Conservation (phyloP, 2,329 filamentous ascomycete species). For the Microcera coccophila region DNA sequence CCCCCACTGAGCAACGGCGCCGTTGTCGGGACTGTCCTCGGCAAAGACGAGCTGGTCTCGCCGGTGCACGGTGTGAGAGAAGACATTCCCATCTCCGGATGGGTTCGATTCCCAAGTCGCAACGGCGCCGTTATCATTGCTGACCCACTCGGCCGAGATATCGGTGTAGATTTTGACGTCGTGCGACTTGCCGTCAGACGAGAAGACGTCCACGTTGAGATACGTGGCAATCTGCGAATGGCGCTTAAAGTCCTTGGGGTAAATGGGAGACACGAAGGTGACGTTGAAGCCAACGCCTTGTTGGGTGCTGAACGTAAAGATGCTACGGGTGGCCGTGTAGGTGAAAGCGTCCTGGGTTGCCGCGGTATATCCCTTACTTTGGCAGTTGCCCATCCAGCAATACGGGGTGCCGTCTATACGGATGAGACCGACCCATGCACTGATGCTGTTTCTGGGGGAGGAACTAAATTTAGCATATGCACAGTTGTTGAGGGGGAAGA, state of each 20-base stretch:
- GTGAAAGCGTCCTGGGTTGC: constrained; percentile 61
- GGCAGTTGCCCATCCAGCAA: constrained; percentile 66
- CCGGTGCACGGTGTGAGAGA: constrained; percentile 62
- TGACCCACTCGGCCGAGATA: constrained; percentile 69
- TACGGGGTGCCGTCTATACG: constrained; percentile 61
- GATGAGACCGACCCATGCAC: constrained; percentile 66
- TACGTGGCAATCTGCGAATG: constrained; percentile 71
- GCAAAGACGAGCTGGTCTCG: constrained; percentile 61
- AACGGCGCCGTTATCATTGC: constrained; percentile 53
- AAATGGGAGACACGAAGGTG: constrained; percentile 68
- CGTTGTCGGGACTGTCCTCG: no score
- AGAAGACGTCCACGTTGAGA: constrained; percentile 58
- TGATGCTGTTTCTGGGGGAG: constrained; percentile 31
- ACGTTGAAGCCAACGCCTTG: constrained; percentile 60
- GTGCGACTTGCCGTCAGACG: constrained; percentile 59
- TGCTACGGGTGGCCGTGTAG: constrained; percentile 69
- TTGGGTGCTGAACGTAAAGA: constrained; percentile 63
- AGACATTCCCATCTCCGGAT: constrained; percentile 45
- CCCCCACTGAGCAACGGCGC: constrained; percentile 77
- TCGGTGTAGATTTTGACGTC: constrained; percentile 69
- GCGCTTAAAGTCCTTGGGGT: constrained; percentile 59
- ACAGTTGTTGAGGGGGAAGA: no score
- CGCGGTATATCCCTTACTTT: constrained; percentile 43
- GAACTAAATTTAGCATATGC: no score
- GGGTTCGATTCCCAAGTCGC: constrained; percentile 63